phyloP scores from a whole-genome alignment of 2,329 filamentous ascomycete species.

The Clonostachys solani region DNA sequence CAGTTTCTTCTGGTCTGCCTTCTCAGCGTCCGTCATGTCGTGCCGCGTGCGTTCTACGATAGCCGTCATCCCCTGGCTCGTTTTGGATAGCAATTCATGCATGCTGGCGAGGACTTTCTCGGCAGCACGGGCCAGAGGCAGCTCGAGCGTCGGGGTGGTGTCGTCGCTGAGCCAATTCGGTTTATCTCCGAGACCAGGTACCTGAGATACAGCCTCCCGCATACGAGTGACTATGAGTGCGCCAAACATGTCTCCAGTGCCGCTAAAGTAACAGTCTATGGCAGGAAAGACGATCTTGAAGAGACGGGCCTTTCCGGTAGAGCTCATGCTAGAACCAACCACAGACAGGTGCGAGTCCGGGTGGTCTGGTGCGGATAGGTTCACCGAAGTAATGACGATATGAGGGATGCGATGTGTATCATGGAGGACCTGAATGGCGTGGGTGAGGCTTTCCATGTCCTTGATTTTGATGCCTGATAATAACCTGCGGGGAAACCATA shows the following conservation, averaged over 20 bases:
- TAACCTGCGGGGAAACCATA: conserved; percentile 45
- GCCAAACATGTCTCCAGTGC: conserved; percentile 98
- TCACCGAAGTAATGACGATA: conserved; percentile 88
- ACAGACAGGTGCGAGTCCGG: conserved; percentile 57
- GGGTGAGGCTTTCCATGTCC: conserved; percentile 66
- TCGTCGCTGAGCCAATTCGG: conserved; percentile 76
- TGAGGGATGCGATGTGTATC: conserved; percentile 74
- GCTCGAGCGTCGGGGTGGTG: conserved; percentile 58
- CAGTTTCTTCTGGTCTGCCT: conserved; percentile 47
- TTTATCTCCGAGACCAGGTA: conserved; percentile 39
- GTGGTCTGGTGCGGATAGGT: conserved; percentile 52
- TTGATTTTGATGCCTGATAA: conserved; percentile 82
- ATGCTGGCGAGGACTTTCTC: conserved; percentile 90
- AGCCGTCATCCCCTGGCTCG: conserved; percentile 58
- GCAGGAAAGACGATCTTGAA: conserved; percentile 86
- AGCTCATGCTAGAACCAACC: conserved; percentile 71
- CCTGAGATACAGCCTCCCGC: conserved; percentile 67
- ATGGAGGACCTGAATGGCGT: conserved; percentile 76
- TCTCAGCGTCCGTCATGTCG: conserved; percentile 35
- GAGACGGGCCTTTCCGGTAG: conserved; percentile 63
- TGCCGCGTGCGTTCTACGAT: conserved; percentile 39
- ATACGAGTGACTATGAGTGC: conserved; percentile 84
- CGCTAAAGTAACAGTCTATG: conserved; percentile 91
- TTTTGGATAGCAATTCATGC: conserved; percentile 75
- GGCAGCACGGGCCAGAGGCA: conserved; percentile 79